Conservation (phyloP, 495 filamentous ascomycete species). For the Aspergillus leporis region DNA sequence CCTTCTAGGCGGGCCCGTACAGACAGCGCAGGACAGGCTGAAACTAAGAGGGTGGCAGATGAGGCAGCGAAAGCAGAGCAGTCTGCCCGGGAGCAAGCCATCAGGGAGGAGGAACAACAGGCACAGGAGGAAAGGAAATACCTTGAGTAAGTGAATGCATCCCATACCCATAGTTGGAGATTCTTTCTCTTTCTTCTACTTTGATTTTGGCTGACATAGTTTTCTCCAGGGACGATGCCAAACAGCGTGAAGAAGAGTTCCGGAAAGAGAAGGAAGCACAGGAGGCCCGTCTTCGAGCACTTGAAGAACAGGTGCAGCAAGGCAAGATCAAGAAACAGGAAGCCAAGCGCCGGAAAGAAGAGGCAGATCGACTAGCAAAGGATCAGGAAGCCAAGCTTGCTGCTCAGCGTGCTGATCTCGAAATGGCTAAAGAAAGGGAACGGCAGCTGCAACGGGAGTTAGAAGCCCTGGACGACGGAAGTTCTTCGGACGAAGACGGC, state of each 20-base stretch:
- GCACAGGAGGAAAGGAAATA: conserved; percentile 71
- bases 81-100: conserved; percentile 56
- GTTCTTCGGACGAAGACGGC: conserved; percentile 86
- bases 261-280: conserved; percentile 77
- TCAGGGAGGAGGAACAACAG: conserved; percentile 74
- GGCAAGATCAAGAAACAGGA: conserved; percentile 97
- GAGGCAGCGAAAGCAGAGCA: conserved; percentile 52
- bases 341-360: conserved; percentile 88
- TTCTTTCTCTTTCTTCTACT: not conserved
- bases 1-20: conserved; percentile 72
- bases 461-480: conserved; percentile 75
- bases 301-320: conserved; percentile 91
- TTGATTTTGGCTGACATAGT: conserved; percentile 26
- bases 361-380: conserved; percentile 79
- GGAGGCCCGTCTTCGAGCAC: conserved; percentile 76
- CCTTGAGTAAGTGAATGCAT: conserved; percentile 72
- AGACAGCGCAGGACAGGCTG: conserved; percentile 59
- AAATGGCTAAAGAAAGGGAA: conserved; percentile 84
- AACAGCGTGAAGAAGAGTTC: conserved; percentile 74
- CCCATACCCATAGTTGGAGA: too few species aligned
- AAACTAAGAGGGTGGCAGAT: conserved; percentile 59
- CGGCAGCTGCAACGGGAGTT: conserved; percentile 84
- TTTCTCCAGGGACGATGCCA: conserved; percentile 68
- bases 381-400: conserved; percentile 86
- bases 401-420: conserved; percentile 87